Percentiles rank a stretch among this genome's conserved stretches.
Conservation (phyloP, 495 filamentous ascomycete genomes). For the Annulohypoxylon bovei region DNA sequence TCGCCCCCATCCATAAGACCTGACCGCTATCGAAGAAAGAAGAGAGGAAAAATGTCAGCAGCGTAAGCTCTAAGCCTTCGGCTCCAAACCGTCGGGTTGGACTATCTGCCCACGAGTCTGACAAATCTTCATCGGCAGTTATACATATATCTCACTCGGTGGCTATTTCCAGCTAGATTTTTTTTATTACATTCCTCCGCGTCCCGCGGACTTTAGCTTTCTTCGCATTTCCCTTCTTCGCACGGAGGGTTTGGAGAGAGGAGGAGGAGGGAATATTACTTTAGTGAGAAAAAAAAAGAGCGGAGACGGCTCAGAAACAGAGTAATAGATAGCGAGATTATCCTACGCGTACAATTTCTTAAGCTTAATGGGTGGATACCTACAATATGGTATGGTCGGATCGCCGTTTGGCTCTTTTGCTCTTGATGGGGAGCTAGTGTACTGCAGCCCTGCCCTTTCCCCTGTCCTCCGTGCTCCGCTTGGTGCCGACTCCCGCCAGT, state of each 20-base stretch:
- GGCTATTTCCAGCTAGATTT: not conserved
- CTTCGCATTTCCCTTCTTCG: not conserved
- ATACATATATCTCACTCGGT: not conserved
- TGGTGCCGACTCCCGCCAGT: conserved; percentile 13
- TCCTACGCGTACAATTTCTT: not conserved
- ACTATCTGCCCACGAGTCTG: conserved; percentile 22
- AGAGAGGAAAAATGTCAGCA: conserved; percentile 22
- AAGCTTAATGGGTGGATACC: conserved; percentile 26
- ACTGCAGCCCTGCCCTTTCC: conserved; percentile 33
- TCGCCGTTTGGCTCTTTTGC: conserved; percentile 3
- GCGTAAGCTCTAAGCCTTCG: conserved; percentile 37
- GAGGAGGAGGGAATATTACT: not conserved
- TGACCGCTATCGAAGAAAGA: conserved; percentile 34
- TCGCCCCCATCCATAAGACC: not conserved
- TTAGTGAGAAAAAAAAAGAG: not conserved
- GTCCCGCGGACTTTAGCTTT: not conserved
- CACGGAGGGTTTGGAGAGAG: not conserved
- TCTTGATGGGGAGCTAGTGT: not conserved
- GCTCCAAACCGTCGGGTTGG: conserved; percentile 39
- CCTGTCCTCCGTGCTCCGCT: conserved; percentile 6
- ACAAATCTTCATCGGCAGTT: conserved; percentile 37
- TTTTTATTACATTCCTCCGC: not conserved
- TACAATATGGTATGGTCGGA: conserved; percentile 6
- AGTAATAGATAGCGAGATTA: conserved; percentile 9
- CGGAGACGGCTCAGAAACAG: not conserved